These are phyloP conservation scores for Trichoderma reesei DNA, from an alignment of 495 filamentous ascomycete species.

Conservation along the genomic window DNA sequence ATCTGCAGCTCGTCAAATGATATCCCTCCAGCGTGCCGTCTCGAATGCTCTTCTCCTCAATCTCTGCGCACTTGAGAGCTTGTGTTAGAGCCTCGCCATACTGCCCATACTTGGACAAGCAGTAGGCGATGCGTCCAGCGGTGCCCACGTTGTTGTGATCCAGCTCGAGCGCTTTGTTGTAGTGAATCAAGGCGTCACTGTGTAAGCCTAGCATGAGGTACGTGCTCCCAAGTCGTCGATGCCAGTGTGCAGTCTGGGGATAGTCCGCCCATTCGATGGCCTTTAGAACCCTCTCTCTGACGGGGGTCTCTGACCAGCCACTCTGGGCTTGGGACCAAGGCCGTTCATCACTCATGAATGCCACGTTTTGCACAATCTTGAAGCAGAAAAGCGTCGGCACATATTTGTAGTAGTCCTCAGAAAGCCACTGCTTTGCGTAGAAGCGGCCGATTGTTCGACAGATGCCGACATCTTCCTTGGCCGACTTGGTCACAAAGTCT, in stretches of 20 bases:
- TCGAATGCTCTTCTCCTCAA: constrained; percentile 6
- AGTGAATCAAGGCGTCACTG: constrained; percentile 10
- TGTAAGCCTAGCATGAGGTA: constrained; percentile 1
- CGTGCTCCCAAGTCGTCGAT: constrained; percentile 12
- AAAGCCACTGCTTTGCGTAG: constrained; percentile 10
- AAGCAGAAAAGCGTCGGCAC: constrained; percentile 11
- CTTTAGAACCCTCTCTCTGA: background rate
- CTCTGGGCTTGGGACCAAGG: constrained; percentile 9
- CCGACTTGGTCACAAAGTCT: background rate
- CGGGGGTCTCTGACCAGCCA: background rate
- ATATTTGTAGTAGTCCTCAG: background rate
- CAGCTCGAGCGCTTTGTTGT: constrained; percentile 10
- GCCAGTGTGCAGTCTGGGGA: background rate
- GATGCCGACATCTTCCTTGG: background rate
- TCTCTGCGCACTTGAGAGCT: constrained; percentile 9
- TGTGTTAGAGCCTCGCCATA: constrained; percentile 4
- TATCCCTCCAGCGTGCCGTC: background rate
- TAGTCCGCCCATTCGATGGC: constrained; percentile 10
- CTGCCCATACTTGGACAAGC: background rate
- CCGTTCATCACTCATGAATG: constrained; percentile 4
- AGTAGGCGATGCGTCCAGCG: constrained; percentile 9
- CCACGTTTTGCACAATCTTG: constrained; percentile 11
- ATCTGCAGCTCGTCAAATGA: background rate
- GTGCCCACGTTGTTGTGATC: constrained; percentile 8
- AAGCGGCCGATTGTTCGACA: constrained; percentile 8